These are phyloP conservation scores for Huntiella abstrusa DNA, from an alignment of 2,329 filamentous ascomycete species.

Conservation along the genomic window DNA sequence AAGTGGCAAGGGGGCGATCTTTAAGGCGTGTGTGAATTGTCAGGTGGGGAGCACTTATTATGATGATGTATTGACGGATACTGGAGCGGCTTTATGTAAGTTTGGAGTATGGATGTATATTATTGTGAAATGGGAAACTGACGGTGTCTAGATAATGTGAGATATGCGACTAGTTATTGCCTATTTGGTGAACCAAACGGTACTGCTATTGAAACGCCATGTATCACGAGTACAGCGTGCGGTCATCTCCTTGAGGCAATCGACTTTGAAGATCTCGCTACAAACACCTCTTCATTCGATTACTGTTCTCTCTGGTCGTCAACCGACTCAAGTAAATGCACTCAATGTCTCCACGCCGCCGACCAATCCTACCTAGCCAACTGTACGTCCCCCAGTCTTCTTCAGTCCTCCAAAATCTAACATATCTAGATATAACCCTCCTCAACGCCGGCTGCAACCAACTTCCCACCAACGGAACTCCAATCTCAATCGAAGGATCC, in stretches of 20 bases:
- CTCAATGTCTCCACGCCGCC: slow-evolving; percentile 25
- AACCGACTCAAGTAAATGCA: slow-evolving; percentile 24
- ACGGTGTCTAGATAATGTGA: slow-evolving; percentile 31
- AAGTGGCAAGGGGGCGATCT: slow-evolving; percentile 27
- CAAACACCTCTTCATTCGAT: slow-evolving; percentile 26
- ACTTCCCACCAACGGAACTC: slow-evolving; percentile 26
- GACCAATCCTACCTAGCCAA: slow-evolving; percentile 30
- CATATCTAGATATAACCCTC: slow-evolving; percentile 25
- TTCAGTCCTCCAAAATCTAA: not conserved
- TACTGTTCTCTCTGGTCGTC: slow-evolving; percentile 34
- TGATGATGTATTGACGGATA: slow-evolving; percentile 28
- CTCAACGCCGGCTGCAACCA: slow-evolving; percentile 39
- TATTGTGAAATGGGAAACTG: not conserved
- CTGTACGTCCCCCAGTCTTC: slow-evolving; percentile 21
- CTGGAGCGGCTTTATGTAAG: slow-evolving; percentile 37
- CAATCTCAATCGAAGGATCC: slow-evolving; percentile 30
- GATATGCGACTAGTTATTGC: slow-evolving; percentile 36
- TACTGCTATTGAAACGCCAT: slow-evolving; percentile 24
- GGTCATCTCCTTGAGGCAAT: slow-evolving; percentile 28
- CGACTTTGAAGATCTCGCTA: slow-evolving; percentile 29
- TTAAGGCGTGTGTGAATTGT: slow-evolving; percentile 32
- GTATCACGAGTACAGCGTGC: slow-evolving; percentile 38
- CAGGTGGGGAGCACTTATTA: slow-evolving; percentile 30
- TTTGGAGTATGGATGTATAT: slow-evolving; percentile 8
- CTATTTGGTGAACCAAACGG: slow-evolving; percentile 29